phyloP scores from a whole-genome alignment of 225 moss, liverwort and hornwort species.

The Marchantia polymorpha region DNA sequence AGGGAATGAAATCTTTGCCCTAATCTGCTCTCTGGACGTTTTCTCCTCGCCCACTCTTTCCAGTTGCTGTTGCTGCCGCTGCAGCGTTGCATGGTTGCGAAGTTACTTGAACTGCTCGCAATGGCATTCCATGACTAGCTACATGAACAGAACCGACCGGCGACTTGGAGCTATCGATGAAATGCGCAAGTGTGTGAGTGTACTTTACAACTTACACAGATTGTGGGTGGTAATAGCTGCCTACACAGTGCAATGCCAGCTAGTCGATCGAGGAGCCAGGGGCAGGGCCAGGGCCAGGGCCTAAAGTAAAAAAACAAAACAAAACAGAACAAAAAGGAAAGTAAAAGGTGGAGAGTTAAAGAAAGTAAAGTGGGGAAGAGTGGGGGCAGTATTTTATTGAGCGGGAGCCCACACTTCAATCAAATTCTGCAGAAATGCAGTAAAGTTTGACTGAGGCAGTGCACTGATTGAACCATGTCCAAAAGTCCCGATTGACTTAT shows the following conservation, averaged over 20 bases:
- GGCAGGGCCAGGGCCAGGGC: background rate
- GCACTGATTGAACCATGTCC: constrained; percentile 5
- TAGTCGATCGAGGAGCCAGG: background rate
- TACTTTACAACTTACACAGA: background rate
- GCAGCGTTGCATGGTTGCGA: background rate
- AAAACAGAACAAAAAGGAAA: background rate
- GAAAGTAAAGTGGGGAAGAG: background rate
- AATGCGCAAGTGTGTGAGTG: background rate
- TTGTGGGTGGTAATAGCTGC: background rate
- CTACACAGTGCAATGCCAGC: background rate
- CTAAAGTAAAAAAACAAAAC: too few species aligned
- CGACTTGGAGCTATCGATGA: background rate
- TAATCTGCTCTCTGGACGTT: background rate
- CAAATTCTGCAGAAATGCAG: background rate
- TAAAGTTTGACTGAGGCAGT: constrained; percentile 2
- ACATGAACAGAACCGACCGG: background rate
- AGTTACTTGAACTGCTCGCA: background rate
- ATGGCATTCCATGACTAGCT: background rate
- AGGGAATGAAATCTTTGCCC: constrained; percentile 17
- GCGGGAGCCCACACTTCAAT: background rate
- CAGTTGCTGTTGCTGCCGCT: background rate
- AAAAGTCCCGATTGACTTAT: constrained; percentile 20
- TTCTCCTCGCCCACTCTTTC: background rate
- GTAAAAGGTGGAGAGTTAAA: background rate
- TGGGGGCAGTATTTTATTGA: background rate